phyloP scores from a whole-genome alignment of 2,329 filamentous ascomycete species.

The Aspergillus fructus region DNA sequence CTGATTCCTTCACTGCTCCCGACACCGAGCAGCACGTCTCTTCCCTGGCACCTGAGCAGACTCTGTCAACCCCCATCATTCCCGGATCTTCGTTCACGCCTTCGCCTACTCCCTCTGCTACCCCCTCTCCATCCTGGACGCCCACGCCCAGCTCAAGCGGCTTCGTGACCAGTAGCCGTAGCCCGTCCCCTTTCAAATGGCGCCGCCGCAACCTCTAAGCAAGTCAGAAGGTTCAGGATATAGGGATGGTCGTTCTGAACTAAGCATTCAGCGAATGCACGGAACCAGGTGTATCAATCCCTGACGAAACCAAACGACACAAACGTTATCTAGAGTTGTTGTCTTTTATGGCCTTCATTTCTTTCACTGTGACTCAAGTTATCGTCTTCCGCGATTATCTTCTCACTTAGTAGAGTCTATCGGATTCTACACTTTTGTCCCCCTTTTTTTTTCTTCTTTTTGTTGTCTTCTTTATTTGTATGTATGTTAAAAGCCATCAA shows the following conservation, averaged over 20 bases:
- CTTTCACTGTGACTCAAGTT: neutral
- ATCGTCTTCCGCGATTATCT: neutral
- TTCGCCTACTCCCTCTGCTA: constrained; percentile 10
- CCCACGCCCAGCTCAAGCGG: constrained; percentile 21
- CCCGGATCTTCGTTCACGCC: neutral
- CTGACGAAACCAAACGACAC: neutral
- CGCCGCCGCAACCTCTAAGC: constrained; percentile 24
- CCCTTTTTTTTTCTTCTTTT: neutral
- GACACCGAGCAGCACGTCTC: constrained; percentile 6
- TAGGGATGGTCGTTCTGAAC: neutral
- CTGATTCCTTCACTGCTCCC: constrained; percentile 7
- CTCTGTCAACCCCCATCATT: neutral
- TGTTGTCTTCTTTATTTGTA: constrained; percentile 16
- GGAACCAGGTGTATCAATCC: neutral
- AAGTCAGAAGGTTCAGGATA: neutral
- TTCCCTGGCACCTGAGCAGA: neutral
- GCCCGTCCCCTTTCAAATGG: constrained; percentile 23
- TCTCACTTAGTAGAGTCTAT: constrained; percentile 1
- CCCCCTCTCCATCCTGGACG: constrained; percentile 8
- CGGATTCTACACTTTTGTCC: neutral
- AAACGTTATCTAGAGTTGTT: neutral
- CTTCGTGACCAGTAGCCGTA: constrained; percentile 33
- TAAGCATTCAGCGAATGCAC: constrained; percentile 6
- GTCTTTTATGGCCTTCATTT: neutral
- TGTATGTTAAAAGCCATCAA: constrained; percentile 1